Base-by-base conservation (phyloP, 345 rosid species). In the Clausena lansium region DNA sequence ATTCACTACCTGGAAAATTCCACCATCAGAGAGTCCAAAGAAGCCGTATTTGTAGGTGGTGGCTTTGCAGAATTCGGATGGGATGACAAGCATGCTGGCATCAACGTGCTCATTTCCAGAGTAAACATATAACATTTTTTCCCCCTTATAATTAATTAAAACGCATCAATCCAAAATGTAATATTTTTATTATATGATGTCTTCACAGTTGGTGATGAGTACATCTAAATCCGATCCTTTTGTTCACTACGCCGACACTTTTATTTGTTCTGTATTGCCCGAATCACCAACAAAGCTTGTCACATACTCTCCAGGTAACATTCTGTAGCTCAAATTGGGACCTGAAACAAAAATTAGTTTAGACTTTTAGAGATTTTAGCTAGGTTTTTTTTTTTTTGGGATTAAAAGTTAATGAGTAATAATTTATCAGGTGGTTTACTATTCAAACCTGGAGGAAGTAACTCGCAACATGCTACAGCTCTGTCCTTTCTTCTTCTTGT, bases 11-110 rank as follows among this genome's bases (percentile, higher is more conserved):
- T 82, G 50, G 69, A 76, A 9, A 71, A 73, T n/a, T 19, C 68
- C 1, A 67, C 20, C 10, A n/a, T n/a, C 1, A 28, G 38, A 69
- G 17, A 32, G 24, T 33, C 14, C 70, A 76, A 80, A 27, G 80
- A 61, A 1, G 5, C 50, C 17, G 30, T 67, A 30, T 36, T 78
- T 22, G 75, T 10, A 20, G 72, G 72, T 36, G 57, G n/a, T 6
- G 60, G 75, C 68, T 82, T 80, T 79, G 78, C 70, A 6, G 92
- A 91, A 82, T 95, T 93, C 74, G 92, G 98, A 4, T 93, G 98
- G 98, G 98, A 95, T 75, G 60, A 83, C 72, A 95, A 93, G 85
- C 30, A 77, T 59, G 90, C 94, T 0, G 99, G 99, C n/a, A 81
- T 90, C 13, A 84, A 83, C 80, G 88, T 93, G 54, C 92, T 95